These are phyloP conservation scores for Paraglomus occultum DNA, from an alignment of 192 early-diverging fungal genomes.

Conservation along the genomic window DNA sequence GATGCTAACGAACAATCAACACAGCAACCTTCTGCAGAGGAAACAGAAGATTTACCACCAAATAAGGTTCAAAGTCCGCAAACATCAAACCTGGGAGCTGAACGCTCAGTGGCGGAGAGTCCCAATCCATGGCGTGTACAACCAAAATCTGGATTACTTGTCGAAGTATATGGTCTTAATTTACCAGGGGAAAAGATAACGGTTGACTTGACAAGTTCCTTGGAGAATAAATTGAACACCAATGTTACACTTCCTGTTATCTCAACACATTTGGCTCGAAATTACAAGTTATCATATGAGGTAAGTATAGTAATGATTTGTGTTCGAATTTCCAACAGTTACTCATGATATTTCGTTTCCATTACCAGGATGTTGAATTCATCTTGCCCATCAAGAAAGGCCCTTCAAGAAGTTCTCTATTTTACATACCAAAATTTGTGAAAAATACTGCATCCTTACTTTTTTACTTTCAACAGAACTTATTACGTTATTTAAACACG, in stretches of 20 bases:
- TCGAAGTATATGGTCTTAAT: slow-evolving; percentile 77
- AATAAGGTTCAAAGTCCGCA: slow-evolving; percentile 37
- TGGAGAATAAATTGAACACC: slow-evolving; percentile 62
- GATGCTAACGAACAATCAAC: background rate
- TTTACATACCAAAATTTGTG: slow-evolving; percentile 55
- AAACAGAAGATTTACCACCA: slow-evolving; percentile 31
- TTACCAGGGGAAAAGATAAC: slow-evolving; percentile 50
- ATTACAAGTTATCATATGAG: slow-evolving; percentile 64
- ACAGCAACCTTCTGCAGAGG: slow-evolving; percentile 23
- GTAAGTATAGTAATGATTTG: slow-evolving; percentile 34
- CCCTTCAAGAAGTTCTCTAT: slow-evolving; percentile 36
- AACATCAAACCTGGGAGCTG: slow-evolving; percentile 39
- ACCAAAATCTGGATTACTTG: slow-evolving; percentile 45
- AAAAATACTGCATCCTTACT: slow-evolving; percentile 60
- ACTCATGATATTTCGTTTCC: background rate
- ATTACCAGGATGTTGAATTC: slow-evolving; percentile 71
- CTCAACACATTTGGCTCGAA: slow-evolving; percentile 64
- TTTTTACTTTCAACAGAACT: slow-evolving; percentile 61
- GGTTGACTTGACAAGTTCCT: slow-evolving; percentile 56
- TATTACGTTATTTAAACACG: slow-evolving; percentile 42
- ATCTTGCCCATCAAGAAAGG: slow-evolving; percentile 62
- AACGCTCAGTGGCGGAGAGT: too few species aligned
- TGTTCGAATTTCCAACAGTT: background rate
- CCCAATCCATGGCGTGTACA: slow-evolving; percentile 34
- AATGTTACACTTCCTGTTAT: slow-evolving; percentile 63